Base-by-base conservation (phyloP, 371 early-diverging fungal genomes). In the Smittium culicis region DNA sequence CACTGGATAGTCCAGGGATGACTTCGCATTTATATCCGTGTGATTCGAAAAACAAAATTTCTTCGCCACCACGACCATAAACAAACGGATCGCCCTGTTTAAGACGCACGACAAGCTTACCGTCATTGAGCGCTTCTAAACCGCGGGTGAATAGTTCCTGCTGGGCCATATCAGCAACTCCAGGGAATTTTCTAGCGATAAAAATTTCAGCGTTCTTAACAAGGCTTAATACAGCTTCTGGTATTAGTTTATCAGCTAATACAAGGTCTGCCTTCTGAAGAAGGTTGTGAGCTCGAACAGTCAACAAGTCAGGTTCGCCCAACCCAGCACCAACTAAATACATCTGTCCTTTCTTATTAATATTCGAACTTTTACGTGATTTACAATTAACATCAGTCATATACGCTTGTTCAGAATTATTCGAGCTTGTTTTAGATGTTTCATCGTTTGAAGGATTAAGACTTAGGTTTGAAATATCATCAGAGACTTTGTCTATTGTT, bases 41-140 rank as follows among this genome's bases (percentile, higher is more conserved):
- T 54, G 81, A 75, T 32, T 85, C 81, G 76, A 90, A 88, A 71
- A 80, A 87, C 55, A 86, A 59, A 16, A 89, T 76, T 72, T 94
- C 95, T 73, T 94, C 95, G 2, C 87, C 92, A 30, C 92, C 93
- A 28, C 94, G 85, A n/a, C 93, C 93, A 74, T 90, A 94, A 55
- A 94, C 80, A 70, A 91, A 86, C 20, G 92, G 91, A 69, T 93
- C 92, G 2, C 95, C 95, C 64, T 86, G 86, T 80, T 94, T 93
- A 65, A 94, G 80, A 58, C 95, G 79, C 32, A 90, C 90, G 2
- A 94, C 93, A 0, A 74, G 79, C 71, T 82, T 76, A 25, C 88
- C 88, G 34, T 80, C 73, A 5, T 77, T 66, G 30, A 90, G 75
- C 24, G 85, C 90, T 61, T 84, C 83, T 33, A 90, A 73, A 64